Conservation (phyloP, 2,329 filamentous ascomycete genomes). For the Colletotrichum siamense region DNA sequence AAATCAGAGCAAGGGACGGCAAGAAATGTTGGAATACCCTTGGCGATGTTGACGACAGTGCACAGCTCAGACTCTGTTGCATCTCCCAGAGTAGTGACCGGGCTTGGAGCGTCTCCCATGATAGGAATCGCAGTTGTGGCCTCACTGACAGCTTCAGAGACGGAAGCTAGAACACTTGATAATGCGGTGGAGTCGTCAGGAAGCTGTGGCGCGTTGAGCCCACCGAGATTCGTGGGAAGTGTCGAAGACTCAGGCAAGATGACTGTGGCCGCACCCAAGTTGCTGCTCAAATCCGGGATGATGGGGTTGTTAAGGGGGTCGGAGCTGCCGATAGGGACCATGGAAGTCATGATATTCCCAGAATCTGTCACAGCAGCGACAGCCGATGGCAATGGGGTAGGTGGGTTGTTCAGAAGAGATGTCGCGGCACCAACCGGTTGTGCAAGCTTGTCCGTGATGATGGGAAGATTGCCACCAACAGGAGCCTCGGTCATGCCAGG, state of each 20-base stretch:
- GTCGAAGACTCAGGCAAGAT: not conserved
- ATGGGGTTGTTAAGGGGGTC: not conserved
- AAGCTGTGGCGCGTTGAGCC: constrained; percentile 2
- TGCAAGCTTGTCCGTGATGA: not conserved
- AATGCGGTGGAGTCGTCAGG: not conserved
- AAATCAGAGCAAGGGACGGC: not conserved
- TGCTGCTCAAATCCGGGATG: not conserved
- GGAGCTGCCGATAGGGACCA: not conserved
- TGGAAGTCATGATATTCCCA: not conserved
- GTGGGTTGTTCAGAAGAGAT: not conserved
- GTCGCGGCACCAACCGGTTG: not conserved
- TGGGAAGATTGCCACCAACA: not conserved
- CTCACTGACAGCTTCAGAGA: not conserved
- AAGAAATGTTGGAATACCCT: constrained; percentile 1
- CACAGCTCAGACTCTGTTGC: not conserved
- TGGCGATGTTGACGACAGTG: not conserved
- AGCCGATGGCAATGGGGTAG: not conserved
- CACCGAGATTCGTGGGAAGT: not conserved
- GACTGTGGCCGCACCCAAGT: not conserved
- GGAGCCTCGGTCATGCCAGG: not conserved
- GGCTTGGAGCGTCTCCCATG: not conserved
- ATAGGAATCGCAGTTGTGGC: not conserved
- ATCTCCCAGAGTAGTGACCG: not conserved
- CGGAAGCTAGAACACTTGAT: not conserved
- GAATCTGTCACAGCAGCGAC: not conserved